Percentiles rank a stretch among this genome's conserved stretches.
Conservation (phyloP, 306 rosid species). For the Sicyos baderoa region DNA sequence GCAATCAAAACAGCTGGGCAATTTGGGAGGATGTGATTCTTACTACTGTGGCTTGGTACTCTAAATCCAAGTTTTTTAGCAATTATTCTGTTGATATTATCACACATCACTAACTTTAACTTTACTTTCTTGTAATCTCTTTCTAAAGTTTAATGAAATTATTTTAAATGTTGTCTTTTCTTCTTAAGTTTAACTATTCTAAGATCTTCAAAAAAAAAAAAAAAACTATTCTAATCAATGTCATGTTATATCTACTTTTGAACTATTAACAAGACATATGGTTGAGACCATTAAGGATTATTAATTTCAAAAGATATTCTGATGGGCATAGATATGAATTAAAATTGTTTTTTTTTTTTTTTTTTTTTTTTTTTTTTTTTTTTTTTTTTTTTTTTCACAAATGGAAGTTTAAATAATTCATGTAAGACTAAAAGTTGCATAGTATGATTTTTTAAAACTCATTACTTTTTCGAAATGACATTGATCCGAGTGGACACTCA, state of each 20-base stretch:
- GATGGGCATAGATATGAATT: not conserved
- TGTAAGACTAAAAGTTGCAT: not conserved
- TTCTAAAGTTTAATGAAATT: not conserved
- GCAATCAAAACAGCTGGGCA: no score
- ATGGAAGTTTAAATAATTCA: not conserved
- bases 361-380: not conserved
- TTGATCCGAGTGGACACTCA: conserved; percentile 13
- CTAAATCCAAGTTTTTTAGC: no score
- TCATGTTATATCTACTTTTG: not conserved
- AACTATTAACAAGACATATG: not conserved
- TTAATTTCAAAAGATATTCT: not conserved
- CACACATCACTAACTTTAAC: no score
- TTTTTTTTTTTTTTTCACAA: not conserved
- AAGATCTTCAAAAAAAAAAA: no score
- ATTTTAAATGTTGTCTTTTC: not conserved
- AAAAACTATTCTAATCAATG: no score
- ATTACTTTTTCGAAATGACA: not conserved
- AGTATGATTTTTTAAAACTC: not conserved
- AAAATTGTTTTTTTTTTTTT: no score
- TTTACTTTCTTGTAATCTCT: no score
- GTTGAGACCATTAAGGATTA: not conserved
- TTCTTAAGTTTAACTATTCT: not conserved
- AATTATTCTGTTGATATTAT: no score
- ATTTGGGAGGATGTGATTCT: no score
- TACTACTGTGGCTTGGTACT: no score